Evolutionary conservation across 148 eudicot genomes (phyloP).

Genomic region (Spergularia bocconei): DNA sequence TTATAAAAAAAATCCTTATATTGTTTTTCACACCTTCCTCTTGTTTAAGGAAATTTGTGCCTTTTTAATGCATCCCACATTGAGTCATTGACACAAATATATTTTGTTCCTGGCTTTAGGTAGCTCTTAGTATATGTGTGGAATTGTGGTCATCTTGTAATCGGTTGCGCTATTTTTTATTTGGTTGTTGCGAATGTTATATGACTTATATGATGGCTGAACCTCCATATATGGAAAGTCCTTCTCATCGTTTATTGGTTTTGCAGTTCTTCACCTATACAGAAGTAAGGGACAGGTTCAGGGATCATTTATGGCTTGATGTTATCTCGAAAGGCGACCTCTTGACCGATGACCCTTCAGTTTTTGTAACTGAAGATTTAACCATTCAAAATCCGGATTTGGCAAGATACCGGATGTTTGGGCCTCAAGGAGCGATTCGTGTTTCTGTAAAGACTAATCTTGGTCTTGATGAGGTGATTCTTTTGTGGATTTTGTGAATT

Average conservation of each 20-base stretch:
- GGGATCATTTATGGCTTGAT: conserved; percentile 89
- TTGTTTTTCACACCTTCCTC: too few relatives aligned
- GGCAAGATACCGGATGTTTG: conserved; percentile 60
- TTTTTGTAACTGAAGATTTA: conserved; percentile 55
- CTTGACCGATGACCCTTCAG: conserved; percentile 51
- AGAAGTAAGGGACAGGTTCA: conserved; percentile 67
- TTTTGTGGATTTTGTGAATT: conserved; percentile 3
- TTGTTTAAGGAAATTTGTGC: too few relatives aligned
- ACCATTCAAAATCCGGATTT: conserved; percentile 49
- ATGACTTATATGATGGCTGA: not conserved
- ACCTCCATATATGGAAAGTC: not conserved
- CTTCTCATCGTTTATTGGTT: conserved; percentile 8
- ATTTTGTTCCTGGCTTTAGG: too few relatives aligned
- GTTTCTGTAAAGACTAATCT: conserved; percentile 69
- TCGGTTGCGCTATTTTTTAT: not conserved
- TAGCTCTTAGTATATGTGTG: not conserved
- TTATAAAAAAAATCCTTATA: too few relatives aligned
- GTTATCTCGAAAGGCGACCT: conserved; percentile 91
- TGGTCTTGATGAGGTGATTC: conserved; percentile 74
- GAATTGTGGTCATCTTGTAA: not conserved
- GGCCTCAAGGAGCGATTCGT: conserved; percentile 77
- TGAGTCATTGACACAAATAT: too few relatives aligned
- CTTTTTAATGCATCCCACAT: too few relatives aligned
- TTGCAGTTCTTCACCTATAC: conserved; percentile 81
- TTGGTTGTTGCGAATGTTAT: not conserved